Conservation (phyloP, 2,329 filamentous ascomycete genomes). For the Microdochium nivale region DNA sequence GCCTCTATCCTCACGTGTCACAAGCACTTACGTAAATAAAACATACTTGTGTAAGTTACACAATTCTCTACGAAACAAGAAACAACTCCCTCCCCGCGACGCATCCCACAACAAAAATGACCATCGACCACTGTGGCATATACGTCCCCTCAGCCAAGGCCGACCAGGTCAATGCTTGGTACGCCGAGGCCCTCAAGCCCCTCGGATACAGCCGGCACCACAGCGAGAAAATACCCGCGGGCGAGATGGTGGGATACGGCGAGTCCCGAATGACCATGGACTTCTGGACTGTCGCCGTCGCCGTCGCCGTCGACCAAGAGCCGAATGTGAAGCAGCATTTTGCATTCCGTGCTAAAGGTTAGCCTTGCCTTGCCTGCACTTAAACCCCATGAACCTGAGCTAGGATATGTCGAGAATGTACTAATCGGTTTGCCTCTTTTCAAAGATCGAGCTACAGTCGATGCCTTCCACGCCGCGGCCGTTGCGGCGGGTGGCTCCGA, state of each 20-base stretch:
- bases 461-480: slow-evolving; percentile 34
- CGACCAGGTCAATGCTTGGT: slow-evolving; percentile 20
- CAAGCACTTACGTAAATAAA: too few relatives aligned
- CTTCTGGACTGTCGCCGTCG: not conserved
- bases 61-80: too few relatives aligned
- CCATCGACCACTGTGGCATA: slow-evolving; percentile 26
- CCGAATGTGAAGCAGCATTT: not conserved
- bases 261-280: not conserved
- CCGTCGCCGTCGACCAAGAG: not conserved
- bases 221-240: not conserved
- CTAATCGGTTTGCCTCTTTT: not conserved
- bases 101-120: too few relatives aligned
- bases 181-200: slow-evolving; percentile 23
- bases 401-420: not conserved
- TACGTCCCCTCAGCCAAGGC: slow-evolving; percentile 17
- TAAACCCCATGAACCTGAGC: too few relatives aligned
- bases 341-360: not conserved
- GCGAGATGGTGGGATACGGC: not conserved
- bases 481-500: slow-evolving; percentile 33
- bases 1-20: too few relatives aligned
- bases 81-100: too few relatives aligned
- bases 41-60: too few relatives aligned
- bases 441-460: slow-evolving; percentile 32
- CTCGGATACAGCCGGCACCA: slow-evolving; percentile 19
- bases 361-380: too few relatives aligned